These are phyloP conservation scores for Trichophyton benhamiae DNA, from an alignment of 2,329 filamentous ascomycete species.

Conservation along the genomic window DNA sequence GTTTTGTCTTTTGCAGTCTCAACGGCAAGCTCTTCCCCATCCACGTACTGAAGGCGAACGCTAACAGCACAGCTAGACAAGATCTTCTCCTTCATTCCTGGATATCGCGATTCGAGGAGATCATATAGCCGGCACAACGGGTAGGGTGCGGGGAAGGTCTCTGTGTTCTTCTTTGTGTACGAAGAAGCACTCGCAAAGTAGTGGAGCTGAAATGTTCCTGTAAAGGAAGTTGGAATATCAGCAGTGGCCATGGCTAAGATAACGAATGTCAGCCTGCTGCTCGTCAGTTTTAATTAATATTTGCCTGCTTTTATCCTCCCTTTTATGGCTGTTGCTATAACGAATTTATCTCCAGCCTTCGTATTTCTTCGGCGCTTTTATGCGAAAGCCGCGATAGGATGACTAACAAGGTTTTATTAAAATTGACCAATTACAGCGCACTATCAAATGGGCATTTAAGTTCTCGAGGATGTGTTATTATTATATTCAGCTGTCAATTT, in stretches of 20 bases:
- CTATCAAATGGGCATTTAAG: too few relatives aligned
- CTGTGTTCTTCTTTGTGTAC: conserved; percentile 30
- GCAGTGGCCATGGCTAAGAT: background rate
- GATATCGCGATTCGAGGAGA: conserved; percentile 29
- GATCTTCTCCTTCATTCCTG: conserved; percentile 30
- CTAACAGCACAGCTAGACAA: conserved; percentile 32
- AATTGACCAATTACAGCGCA: too few relatives aligned
- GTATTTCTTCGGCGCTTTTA: too few relatives aligned
- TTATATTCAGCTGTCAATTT: background rate
- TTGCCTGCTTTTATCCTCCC: background rate
- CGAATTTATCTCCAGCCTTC: too few relatives aligned
- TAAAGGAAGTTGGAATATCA: background rate
- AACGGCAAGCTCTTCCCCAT: conserved; percentile 16
- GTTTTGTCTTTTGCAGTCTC: conserved; percentile 14
- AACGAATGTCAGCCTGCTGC: background rate
- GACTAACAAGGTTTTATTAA: too few relatives aligned
- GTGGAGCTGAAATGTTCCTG: conserved; percentile 30
- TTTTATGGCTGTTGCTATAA: background rate
- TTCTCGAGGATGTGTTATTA: too few relatives aligned
- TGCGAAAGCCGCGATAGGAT: too few relatives aligned
- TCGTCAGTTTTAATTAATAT: background rate
- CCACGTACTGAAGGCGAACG: conserved; percentile 34
- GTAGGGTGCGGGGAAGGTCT: conserved; percentile 31
- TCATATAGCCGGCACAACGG: conserved; percentile 27
- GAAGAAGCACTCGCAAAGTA: conserved; percentile 35